Base-by-base conservation (phyloP, 805 yeast genomes). In the Debaryomyces hansenii region DNA sequence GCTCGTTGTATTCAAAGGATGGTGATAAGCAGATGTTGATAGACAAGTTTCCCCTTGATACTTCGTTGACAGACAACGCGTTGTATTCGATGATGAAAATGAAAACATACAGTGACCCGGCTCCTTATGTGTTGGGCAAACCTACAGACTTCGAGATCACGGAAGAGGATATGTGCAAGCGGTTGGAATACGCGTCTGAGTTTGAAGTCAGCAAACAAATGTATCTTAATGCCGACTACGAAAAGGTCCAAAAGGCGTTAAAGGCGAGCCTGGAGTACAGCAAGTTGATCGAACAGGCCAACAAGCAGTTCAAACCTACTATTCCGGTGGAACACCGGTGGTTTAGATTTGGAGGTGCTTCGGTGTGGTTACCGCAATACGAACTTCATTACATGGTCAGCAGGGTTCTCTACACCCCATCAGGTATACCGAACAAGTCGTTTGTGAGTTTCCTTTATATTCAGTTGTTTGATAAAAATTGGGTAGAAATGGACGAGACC, bases 321-420 rank as follows among this genome's bases (percentile, higher is more conserved):
- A 51, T 62, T 15, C 62, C 64, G 1, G 48, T 44, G 38, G 44
- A 49, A 20, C 29, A 48, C 8, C 49, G 46, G 28, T 60, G 63
- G 63, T 57, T 56, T 44, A 37, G 55, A 31, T 46, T 58, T 51
- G 49, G 56, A n/a, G 58, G 62, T 16, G 54, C 62, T 2, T 50
- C 58, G 3, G 62, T 56, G 11, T 60, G 55, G 55, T 51, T 60
- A 14, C 51, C 56, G 18, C 53, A 60, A 8, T 50, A 53, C 28
- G 50, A 53, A 9, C 47, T 55, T 4, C 64, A 60, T 38, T 42
- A 49, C 37, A 48, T 60, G 55, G 60, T 59, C 2, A 52, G 59
- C 2, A 47, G 64, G 10, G 45, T 60, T 18, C 37, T 57, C 14
- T 58, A 50, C 39, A 37, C 54, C 12, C 54, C 58, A 4, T 24